Base-by-base conservation (phyloP, 306 rosid species). In the Glycine tomentella region DNA sequence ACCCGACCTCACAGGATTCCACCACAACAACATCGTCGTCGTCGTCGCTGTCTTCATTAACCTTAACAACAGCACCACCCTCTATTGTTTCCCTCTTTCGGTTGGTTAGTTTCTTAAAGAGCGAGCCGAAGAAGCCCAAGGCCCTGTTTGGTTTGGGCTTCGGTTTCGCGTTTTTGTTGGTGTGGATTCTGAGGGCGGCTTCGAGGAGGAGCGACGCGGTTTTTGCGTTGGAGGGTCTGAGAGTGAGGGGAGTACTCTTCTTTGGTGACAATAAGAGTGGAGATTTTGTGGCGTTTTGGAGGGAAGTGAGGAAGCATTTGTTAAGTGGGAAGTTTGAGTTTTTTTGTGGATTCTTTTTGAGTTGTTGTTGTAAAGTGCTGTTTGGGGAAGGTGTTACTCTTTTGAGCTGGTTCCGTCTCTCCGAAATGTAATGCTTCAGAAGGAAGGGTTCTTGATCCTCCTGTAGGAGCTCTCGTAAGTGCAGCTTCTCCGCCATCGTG, bases 141-240 rank as follows among this genome's bases (percentile, higher is more conserved):
- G 88, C 78, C 20, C 77, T 72, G 53, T 64, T 89, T 61, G 86
- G 16, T 2, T 31, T 25, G 5, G 67, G 16, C 8, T 34, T 83
- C 40, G 40, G 40, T 4, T 36, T 36, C 40, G 5, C 40, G 84
- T 90, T 75, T 55, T 92, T 88, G 66, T 90, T 91, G 31, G 31
- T 25, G 72, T 93, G 97, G 79, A 93, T 93, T 84, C 89, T 86
- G 40, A 91, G 71, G 13, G 99, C 92, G 3, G 99, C 97, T 74
- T 96, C 97, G 1, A 93, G 92, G 40, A 96, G 96, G 44, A 93
- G 69, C 34, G 94, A 77, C 0, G 99, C 94, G 0, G 98, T 96
- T 84, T 85, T 78, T 0, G 97, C 82, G 76, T 89, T 91, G 42
- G 97, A 88, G 38, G 87, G 85, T 10, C 75, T 36, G 40, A 36